These are phyloP conservation scores for Abelmoschus esculentus DNA, from an alignment of 345 rosid species.

Conservation along the genomic window DNA sequence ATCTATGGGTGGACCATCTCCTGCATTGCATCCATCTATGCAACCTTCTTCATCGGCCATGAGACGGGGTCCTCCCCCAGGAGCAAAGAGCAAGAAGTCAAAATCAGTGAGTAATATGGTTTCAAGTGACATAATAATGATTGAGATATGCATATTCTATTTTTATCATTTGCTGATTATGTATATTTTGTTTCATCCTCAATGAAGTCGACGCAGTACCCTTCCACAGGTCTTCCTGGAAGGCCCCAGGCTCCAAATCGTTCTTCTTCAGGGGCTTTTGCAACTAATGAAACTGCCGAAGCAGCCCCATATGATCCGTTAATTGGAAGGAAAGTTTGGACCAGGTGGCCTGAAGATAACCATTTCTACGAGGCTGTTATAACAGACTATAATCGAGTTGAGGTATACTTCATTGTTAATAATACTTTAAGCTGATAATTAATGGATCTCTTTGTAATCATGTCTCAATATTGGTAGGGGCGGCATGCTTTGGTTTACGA, in stretches of 20 bases:
- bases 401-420: neutral
- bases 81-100: conserved; percentile 39
- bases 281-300: conserved; percentile 55
- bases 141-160: too few relatives aligned
- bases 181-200: too few relatives aligned
- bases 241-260: too few relatives aligned
- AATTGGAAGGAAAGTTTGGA: conserved; percentile 16
- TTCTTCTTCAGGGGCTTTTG: conserved; percentile 30
- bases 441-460: conserved; percentile 16
- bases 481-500: conserved; percentile 91
- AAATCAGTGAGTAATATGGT: conserved; percentile 4
- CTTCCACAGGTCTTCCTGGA: too few relatives aligned
- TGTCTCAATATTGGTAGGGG: conserved; percentile 45
- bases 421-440: neutral
- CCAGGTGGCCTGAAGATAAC: conserved; percentile 1
- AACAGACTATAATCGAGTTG: neutral
- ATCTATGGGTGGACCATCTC: too few relatives aligned
- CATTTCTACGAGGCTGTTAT: conserved; percentile 1
- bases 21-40: conserved; percentile 5
- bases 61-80: conserved; percentile 70
- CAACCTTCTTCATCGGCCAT: conserved; percentile 75
- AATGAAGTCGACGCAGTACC: too few relatives aligned
- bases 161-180: too few relatives aligned
- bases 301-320: conserved; percentile 56
- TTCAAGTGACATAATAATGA: neutral